Evolutionary conservation across 352 stramenopile genomes (phyloP).

Genomic region (Pythium apleroticum): DNA sequence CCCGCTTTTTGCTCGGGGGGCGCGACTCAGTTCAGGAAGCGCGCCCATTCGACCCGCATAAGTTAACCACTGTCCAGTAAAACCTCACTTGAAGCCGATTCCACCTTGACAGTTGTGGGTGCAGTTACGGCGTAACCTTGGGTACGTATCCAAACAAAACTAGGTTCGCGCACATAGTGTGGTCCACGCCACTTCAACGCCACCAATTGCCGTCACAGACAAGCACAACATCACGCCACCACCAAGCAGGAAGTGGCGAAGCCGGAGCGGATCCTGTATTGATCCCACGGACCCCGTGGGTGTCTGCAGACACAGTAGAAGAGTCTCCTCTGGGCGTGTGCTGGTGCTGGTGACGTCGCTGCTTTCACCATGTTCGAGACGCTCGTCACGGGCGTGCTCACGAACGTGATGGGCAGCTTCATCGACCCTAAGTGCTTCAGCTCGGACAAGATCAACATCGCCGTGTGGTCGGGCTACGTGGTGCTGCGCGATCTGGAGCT

Average conservation of each 20-base stretch:
- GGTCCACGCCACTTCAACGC: slow-evolving; percentile 22
- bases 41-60: background rate
- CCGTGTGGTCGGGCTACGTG: slow-evolving; percentile 85
- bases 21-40: slow-evolving; percentile 3
- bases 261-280: background rate
- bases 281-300: background rate
- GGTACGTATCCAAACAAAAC: background rate
- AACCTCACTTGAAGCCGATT: slow-evolving; percentile 29
- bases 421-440: slow-evolving; percentile 88
- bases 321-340: background rate
- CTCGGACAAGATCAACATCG: slow-evolving; percentile 88
- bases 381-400: slow-evolving; percentile 83
- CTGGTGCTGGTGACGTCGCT: background rate
- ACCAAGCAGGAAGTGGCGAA: slow-evolving; percentile 1
- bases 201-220: slow-evolving; percentile 4
- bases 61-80: slow-evolving; percentile 22
- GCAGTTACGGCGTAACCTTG: background rate
- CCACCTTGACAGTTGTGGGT: slow-evolving; percentile 12
- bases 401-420: slow-evolving; percentile 83
- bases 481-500: slow-evolving; percentile 82
- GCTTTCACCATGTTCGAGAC: slow-evolving; percentile 77
- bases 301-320: background rate
- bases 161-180: slow-evolving; percentile 1
- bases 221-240: background rate
- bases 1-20: background rate